These are phyloP conservation scores for Raphanus hybrid DNA, from an alignment of 441 rosid species.

Conservation along the genomic window DNA sequence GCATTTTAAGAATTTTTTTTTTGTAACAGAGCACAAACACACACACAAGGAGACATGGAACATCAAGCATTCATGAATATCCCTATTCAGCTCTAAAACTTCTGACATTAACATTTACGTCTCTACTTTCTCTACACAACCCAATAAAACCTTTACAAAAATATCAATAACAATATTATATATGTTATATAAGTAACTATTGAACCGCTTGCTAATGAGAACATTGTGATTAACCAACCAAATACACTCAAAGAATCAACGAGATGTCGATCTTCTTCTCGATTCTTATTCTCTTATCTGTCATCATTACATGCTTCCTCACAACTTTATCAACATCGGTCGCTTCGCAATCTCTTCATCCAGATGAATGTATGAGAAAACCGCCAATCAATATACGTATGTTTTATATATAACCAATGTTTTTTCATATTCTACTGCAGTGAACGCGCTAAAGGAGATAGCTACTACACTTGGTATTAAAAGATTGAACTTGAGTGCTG, in stretches of 20 bases:
- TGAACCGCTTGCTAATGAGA: neutral
- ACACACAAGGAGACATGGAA: neutral
- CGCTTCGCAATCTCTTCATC: constrained; percentile 8
- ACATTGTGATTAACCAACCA: neutral
- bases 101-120: neutral
- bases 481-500: neutral
- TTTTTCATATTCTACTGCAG: neutral
- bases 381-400: neutral
- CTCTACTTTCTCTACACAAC: neutral
- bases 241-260: neutral
- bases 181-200: neutral
- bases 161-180: neutral
- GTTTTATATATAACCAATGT: neutral
- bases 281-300: neutral
- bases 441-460: neutral
- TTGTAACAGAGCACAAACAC: neutral
- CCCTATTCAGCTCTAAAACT: neutral
- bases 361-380: constrained; percentile 30
- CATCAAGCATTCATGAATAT: constrained; percentile 3
- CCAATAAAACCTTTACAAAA: neutral
- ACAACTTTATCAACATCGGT: neutral
- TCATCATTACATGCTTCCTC: neutral
- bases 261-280: neutral
- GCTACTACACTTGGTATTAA: constrained; percentile 7
- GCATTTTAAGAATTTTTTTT: neutral